These are phyloP conservation scores for Entophlyctis luteolus DNA, from an alignment of 192 early-diverging fungal species.

Conservation along the genomic window DNA sequence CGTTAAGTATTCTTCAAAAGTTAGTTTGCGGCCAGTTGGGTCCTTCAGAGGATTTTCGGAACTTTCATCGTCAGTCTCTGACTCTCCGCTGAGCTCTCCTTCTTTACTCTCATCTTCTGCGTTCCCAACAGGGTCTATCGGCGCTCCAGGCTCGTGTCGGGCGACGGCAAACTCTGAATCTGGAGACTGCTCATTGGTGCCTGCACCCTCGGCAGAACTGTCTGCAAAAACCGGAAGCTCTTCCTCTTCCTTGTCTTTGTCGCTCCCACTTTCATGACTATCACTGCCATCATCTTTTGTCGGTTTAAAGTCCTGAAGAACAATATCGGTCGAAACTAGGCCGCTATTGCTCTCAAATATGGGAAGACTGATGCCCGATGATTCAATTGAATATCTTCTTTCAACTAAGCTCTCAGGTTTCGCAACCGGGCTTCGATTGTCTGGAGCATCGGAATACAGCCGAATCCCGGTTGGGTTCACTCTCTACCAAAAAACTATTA, in stretches of 20 bases:
- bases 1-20: constrained; percentile 36
- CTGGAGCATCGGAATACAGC: constrained; percentile 38
- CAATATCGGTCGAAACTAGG: neutral
- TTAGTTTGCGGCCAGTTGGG: constrained; percentile 10
- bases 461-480: constrained; percentile 28
- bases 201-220: neutral
- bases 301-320: neutral
- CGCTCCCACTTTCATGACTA: neutral
- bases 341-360: neutral
- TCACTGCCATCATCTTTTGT: constrained; percentile 5
- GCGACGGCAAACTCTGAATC: neutral
- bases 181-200: neutral
- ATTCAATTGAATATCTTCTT: constrained; percentile 35
- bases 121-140: too few relatives aligned
- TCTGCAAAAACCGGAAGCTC: constrained; percentile 8
- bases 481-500: constrained; percentile 23
- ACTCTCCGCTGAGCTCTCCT: neutral
- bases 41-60: constrained; percentile 5
- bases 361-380: neutral
- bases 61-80: constrained; percentile 11
- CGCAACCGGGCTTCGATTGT: constrained; percentile 29
- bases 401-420: constrained; percentile 20
- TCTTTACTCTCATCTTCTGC: neutral
- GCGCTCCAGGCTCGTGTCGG: too few relatives aligned
- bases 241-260: constrained; percentile 25